A percentile compares a stretch with the other conserved stretches of the same genome.
phyloP scores from a whole-genome alignment of 441 rosid species.

The Adansonia madagascariensis region DNA sequence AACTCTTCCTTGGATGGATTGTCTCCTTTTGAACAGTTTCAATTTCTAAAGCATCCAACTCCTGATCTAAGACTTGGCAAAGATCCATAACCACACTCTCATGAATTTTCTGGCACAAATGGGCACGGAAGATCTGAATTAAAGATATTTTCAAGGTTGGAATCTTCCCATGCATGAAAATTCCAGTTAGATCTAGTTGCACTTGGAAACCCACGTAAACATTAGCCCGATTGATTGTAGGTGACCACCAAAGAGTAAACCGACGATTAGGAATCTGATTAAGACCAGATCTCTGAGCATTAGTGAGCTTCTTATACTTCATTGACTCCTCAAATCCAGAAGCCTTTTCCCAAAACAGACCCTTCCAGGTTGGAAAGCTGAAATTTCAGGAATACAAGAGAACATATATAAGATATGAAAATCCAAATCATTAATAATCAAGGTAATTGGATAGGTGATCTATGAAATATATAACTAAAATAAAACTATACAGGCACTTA shows the following conservation, averaged over 20 bases:
- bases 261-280: constrained; percentile 96
- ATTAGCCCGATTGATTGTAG: constrained; percentile 91
- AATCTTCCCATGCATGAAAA: constrained; percentile 93
- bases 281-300: constrained; percentile 99
- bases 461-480: background rate
- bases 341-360: constrained; percentile 99
- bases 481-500: constrained; percentile 40
- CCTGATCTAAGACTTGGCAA: constrained; percentile 95
- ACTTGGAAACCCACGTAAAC: constrained; percentile 98
- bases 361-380: constrained; percentile 99
- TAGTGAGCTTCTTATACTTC: constrained; percentile 96
- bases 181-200: constrained; percentile 96
- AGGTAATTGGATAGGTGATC: background rate
- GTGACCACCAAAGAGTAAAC: constrained; percentile 99
- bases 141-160: constrained; percentile 86
- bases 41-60: constrained; percentile 90
- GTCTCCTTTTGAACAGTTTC: constrained; percentile 99
- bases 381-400: constrained; percentile 14
- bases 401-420: background rate
- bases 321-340: constrained; percentile 98
- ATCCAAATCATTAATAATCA: background rate
- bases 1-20: constrained; percentile 98
- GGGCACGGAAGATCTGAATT: constrained; percentile 98
- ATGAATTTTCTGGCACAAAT: constrained; percentile 97
- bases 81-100: constrained; percentile 99